Percentiles rank a stretch among this genome's conserved stretches.
Conservation (phyloP, 1,284 basidiomycete species). For the Athelia psychrophila region DNA sequence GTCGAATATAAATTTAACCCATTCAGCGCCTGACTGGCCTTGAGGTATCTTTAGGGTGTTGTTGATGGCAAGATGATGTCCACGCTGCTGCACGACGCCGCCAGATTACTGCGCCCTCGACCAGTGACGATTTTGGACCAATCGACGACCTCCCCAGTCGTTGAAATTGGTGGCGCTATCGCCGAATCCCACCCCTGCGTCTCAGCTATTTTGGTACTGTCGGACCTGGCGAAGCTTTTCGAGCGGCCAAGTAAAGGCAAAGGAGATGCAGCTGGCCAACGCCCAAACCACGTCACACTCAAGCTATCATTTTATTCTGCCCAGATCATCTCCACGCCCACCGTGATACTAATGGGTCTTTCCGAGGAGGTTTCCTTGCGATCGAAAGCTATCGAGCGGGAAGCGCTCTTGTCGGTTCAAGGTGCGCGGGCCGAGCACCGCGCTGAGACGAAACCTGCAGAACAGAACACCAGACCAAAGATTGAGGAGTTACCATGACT, state of each 20-base stretch:
- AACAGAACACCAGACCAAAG: background rate
- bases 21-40: background rate
- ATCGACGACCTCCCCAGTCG: slow-evolving; percentile 14
- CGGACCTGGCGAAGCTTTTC: slow-evolving; percentile 47
- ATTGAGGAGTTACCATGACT: slow-evolving; percentile 1
- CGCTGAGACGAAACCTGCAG: background rate
- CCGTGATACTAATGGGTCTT: slow-evolving; percentile 36
- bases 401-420: slow-evolving; percentile 1
- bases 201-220: slow-evolving; percentile 45
- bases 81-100: slow-evolving; percentile 52
- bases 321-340: slow-evolving; percentile 42
- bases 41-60: slow-evolving; percentile 7
- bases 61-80: slow-evolving; percentile 36
- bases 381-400: slow-evolving; percentile 15
- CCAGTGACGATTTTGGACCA: slow-evolving; percentile 32
- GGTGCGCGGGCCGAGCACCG: background rate
- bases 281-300: slow-evolving; percentile 36
- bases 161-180: slow-evolving; percentile 5
- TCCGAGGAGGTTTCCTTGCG: slow-evolving; percentile 35
- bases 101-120: slow-evolving; percentile 45
- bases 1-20: background rate
- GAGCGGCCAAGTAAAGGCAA: slow-evolving; percentile 2
- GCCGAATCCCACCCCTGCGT: slow-evolving; percentile 33
- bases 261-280: slow-evolving; percentile 1
- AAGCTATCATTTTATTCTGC: slow-evolving; percentile 61